A percentile compares a stretch with the other conserved stretches of the same genome.
Evolutionary conservation across 345 rosid genomes (phyloP).

Genomic region (Gossypium herbaceum): DNA sequence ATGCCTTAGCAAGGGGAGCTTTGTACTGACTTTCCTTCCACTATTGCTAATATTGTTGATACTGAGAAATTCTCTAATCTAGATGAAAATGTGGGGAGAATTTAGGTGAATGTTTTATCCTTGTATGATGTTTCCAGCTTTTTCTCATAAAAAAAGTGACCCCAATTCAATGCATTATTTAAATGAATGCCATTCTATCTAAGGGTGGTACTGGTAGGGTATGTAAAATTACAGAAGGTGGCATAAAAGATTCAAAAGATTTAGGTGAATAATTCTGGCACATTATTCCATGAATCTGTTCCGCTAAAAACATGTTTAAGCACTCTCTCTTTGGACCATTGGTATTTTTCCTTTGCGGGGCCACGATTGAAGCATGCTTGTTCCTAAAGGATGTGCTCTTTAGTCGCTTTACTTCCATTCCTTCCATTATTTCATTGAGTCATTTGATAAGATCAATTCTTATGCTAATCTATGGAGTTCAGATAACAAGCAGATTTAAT

Average conservation of each 20-base stretch:
- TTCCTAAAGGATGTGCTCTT: constrained; percentile 20
- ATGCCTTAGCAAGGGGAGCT: too few relatives aligned
- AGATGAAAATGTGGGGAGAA: too few relatives aligned
- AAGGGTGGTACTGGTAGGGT: constrained; percentile 14
- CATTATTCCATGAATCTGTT: constrained; percentile 26
- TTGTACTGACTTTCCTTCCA: too few relatives aligned
- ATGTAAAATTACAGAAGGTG: background rate
- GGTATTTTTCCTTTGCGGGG: constrained; percentile 14
- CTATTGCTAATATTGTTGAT: too few relatives aligned
- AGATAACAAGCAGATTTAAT: background rate
- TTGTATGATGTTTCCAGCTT: too few relatives aligned
- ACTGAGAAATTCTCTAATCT: too few relatives aligned
- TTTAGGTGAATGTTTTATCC: too few relatives aligned
- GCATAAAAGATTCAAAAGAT: constrained; percentile 21
- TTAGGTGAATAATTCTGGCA: constrained; percentile 23
- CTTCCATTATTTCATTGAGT: constrained; percentile 1
- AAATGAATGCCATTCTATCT: too few relatives aligned
- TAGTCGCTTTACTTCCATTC: constrained; percentile 30
- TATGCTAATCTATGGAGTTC: background rate
- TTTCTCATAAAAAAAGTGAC: too few relatives aligned
- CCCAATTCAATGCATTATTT: too few relatives aligned
- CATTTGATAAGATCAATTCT: background rate
- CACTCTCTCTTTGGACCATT: constrained; percentile 18
- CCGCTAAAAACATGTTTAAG: constrained; percentile 19
- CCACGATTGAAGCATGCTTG: constrained; percentile 26